Base-by-base conservation (phyloP, 106 monocot genomes). In the Amphibolis antarctica region DNA sequence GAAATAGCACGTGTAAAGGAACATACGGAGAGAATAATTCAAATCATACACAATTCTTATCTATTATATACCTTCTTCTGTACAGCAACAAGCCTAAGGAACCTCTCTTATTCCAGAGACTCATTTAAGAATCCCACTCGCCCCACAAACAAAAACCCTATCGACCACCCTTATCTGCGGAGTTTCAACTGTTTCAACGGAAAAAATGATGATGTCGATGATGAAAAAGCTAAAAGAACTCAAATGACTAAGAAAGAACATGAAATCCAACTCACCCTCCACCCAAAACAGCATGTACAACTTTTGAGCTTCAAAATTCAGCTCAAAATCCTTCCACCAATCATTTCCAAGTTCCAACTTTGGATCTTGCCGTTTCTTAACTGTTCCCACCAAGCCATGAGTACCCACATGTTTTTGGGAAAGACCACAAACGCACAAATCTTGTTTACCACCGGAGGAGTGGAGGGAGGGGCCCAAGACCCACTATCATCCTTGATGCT, bases 241-340 rank as follows among this genome's bases (percentile, higher is more conserved):
- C 49, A 49, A 25, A 55, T 23, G 11, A n/a, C n/a, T 6, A 55
- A 55, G 10, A 25, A 25, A 55, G 10, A 55, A 23, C 24, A 0
- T 23, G 10, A 23, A 55, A 55, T 0, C 10, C 19, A 55, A 25
- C 9, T 55, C 54, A 23, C 24, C 54, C 23, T 19, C 19, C 19
- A 21, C 3, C 24, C 20, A 55, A 55, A 55, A 55, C 54, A 55
- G 54, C 54, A 55, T 55, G 24, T 55, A 55, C 54, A 55, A 49
- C 12, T 10, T 21, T 25, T 55, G 54, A 55, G 54, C 54, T 55
- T 55, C 54, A 55, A 55, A 55, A 55, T 55, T 55, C 54, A 55
- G 54, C 54, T 19, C 1, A 55, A 55, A n/a, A 4, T 23, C 10
- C 54, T 55, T 55, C 1, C 54, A 49, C n/a, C 49, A 49, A 15